A percentile compares a stretch with the other conserved stretches of the same genome.
phyloP scores from a whole-genome alignment of 495 filamentous ascomycete species.

The Trichoderma gamsii region DNA sequence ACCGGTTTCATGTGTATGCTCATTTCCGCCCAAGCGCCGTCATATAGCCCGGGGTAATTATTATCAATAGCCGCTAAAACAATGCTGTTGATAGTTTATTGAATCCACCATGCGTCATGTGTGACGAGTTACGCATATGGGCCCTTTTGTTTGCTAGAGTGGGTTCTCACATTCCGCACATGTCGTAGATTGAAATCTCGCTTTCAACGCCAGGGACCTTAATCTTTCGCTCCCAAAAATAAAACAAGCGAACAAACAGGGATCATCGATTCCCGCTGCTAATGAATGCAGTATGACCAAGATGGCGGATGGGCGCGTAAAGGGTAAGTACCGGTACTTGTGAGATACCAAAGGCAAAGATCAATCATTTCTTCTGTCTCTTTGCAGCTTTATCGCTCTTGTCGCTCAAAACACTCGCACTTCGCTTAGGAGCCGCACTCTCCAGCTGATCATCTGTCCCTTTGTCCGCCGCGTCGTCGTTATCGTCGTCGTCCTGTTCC shows the following conservation, averaged over 20 bases:
- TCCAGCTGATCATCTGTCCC: constrained; percentile 25
- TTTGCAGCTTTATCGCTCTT: constrained; percentile 66
- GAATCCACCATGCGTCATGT: too few relatives aligned
- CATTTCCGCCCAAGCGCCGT: constrained; percentile 1
- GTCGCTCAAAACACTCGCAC: constrained; percentile 66
- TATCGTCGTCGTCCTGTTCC: constrained; percentile 22
- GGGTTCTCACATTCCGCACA: too few relatives aligned
- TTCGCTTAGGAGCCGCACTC: constrained; percentile 56
- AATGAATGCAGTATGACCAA: not conserved
- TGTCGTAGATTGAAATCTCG: too few relatives aligned
- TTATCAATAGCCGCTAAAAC: too few relatives aligned
- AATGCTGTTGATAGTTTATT: too few relatives aligned
- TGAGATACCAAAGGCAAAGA: not conserved
- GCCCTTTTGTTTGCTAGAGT: too few relatives aligned
- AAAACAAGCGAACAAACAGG: not conserved
- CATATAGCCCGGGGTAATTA: not conserved
- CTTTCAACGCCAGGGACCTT: too few relatives aligned
- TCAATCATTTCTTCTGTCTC: constrained; percentile 57
- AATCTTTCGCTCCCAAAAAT: too few relatives aligned
- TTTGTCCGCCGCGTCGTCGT: constrained; percentile 18
- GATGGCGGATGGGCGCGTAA: constrained; percentile 9
- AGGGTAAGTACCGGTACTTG: constrained; percentile 1
- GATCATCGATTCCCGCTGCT: not conserved
- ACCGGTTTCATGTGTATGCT: not conserved
- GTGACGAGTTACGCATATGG: too few relatives aligned